Percentiles rank a stretch among this genome's conserved stretches.
Conservation (phyloP, 202 grass and related monocot genomes). For the Digitaria exilis region DNA sequence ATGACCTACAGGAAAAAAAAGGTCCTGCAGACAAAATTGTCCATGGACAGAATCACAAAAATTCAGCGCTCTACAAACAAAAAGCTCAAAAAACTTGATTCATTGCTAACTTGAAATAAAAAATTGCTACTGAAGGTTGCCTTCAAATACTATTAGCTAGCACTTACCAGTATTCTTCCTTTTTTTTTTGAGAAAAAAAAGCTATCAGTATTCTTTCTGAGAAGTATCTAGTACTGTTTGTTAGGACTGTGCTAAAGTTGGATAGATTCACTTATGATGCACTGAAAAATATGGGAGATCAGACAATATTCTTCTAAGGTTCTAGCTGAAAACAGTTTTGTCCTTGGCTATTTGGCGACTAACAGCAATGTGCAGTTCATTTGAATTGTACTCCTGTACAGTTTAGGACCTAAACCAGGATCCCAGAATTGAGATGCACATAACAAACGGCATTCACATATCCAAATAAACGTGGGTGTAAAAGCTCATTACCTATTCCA, state of each 20-base stretch:
- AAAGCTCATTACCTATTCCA: slow-evolving; percentile 70
- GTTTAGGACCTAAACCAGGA: not conserved
- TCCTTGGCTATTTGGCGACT: not conserved
- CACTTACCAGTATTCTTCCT: not conserved
- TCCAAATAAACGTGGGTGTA: slow-evolving; percentile 14
- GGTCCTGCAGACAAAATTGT: not conserved
- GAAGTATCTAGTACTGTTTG: not conserved
- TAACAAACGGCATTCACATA: slow-evolving; percentile 6
- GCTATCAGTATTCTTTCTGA: slow-evolving; percentile 1
- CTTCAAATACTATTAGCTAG: slow-evolving; percentile 1
- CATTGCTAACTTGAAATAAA: not conserved
- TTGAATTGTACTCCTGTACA: not conserved
- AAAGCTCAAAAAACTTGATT: not conserved
- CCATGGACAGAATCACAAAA: not conserved
- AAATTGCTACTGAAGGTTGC: not conserved
- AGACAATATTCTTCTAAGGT: not conserved
- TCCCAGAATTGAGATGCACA: not conserved
- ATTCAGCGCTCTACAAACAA: not conserved
- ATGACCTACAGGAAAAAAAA: not conserved
- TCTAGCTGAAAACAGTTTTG: slow-evolving; percentile 6
- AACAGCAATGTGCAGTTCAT: not conserved
- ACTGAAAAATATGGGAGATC: not conserved
- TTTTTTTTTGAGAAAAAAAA: no score
- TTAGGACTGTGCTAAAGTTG: not conserved
- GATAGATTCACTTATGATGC: not conserved